Evolutionary conservation across 179 eudicot species (phyloP), one percentile per base, ranked within the genome.

Genomic region (Nepenthes alata): DNA sequence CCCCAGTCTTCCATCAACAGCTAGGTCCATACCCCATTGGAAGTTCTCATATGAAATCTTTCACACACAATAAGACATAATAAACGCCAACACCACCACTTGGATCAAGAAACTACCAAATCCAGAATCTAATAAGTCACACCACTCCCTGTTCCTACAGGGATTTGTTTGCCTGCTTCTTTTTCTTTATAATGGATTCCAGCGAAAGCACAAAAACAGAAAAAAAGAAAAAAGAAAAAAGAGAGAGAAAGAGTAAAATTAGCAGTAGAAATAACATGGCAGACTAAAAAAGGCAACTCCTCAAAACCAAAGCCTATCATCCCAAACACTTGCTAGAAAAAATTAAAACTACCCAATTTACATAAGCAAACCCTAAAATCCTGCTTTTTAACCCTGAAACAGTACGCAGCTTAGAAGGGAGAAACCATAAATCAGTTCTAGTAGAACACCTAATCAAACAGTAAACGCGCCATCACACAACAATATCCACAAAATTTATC

Each of bases 151-250:
- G 45, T 4, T 4, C 41, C 61, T 50, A 47, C 60, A 67, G 39
- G 58, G 55, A 70, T 57, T 67, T 71, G 56, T 60, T 64, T 58
- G 55, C 58, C 15, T 5, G 14, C n/a, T 52, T 52, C 14, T 49
- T 50, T 70, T 70, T 72, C 68, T 4, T 41, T 41, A 4, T 7
- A 41, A 41, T 41, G 6, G 5, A 41, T 41, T 41, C 45, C 45
- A 41, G 45, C 45, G 8, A 59, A 49, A 67, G 64, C 52, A 67
- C 65, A 71, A 67, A 71, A 65, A 72, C 60, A 65, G 56, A 75
- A 25, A 25, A 25, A 0, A 25, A n/a, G n/a, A n/a, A n/a, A n/a
- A n/a, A n/a, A n/a, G n/a, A n/a, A n/a, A 0, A 25, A 1, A 25
- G 25, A 25, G 25, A 25, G 25, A 25, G 25, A 25, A 1, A 25